phyloP scores from a whole-genome alignment of 2,329 filamentous ascomycete species.

The Laburnicola sp. region DNA sequence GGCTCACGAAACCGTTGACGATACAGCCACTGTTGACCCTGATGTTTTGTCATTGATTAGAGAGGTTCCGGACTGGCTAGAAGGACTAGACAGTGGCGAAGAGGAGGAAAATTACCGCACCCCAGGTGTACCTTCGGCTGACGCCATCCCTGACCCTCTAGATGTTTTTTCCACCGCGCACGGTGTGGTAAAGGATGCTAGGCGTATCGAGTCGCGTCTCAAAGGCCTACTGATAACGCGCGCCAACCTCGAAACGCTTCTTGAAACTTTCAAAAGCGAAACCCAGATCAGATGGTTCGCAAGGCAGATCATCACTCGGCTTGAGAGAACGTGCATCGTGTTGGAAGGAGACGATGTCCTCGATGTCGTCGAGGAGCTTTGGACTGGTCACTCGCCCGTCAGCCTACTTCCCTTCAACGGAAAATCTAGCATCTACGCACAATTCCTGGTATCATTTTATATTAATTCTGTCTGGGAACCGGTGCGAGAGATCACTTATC shows the following conservation, averaged over 20 bases:
- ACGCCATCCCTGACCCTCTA: background rate
- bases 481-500: conserved; percentile 13
- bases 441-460: conserved; percentile 15
- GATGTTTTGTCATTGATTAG: conserved; percentile 12
- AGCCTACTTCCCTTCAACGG: background rate
- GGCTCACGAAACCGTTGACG: background rate
- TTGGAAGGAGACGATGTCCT: conserved; percentile 10
- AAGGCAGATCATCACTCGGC: background rate
- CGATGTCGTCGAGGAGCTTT: conserved; percentile 7
- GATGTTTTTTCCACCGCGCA: conserved; percentile 1
- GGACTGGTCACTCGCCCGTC: conserved; percentile 6
- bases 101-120: background rate
- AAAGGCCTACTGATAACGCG: conserved; percentile 8
- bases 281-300: background rate
- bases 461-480: conserved; percentile 11
- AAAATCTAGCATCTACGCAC: conserved; percentile 7
- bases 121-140: background rate
- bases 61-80: conserved; percentile 10
- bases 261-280: conserved; percentile 7
- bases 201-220: conserved; percentile 10
- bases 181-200: conserved; percentile 9
- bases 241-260: conserved; percentile 9
- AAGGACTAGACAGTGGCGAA: conserved; percentile 1
- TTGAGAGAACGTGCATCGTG: conserved; percentile 1
- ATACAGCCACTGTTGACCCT: conserved; percentile 5